A percentile compares a stretch with the other conserved stretches of the same genome.
Evolutionary conservation across 2,329 filamentous ascomycete species (phyloP).

Genomic region (Neospermospora avenae): DNA sequence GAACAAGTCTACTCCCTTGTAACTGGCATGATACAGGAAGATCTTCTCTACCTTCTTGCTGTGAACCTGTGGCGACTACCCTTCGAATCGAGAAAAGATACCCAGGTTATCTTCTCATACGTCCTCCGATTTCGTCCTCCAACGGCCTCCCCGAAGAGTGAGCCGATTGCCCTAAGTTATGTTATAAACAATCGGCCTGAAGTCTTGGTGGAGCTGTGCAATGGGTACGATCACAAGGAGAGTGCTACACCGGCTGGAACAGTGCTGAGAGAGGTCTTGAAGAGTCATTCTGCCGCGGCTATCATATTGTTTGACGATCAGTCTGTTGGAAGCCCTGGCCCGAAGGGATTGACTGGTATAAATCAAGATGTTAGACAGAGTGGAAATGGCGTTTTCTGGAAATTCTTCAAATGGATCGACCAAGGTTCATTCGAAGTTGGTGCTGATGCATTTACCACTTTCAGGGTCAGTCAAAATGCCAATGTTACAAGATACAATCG

Average conservation of each 20-base stretch:
- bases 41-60: slow-evolving; percentile 81
- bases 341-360: slow-evolving; percentile 73
- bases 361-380: slow-evolving; percentile 72
- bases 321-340: slow-evolving; percentile 61
- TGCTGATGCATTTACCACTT: slow-evolving; percentile 96
- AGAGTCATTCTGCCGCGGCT: slow-evolving; percentile 86
- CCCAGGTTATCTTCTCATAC: slow-evolving; percentile 92
- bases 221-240: slow-evolving; percentile 85
- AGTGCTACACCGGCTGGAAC: slow-evolving; percentile 89
- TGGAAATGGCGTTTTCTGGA: slow-evolving; percentile 89
- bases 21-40: slow-evolving; percentile 80
- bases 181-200: slow-evolving; percentile 84
- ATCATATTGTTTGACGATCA: slow-evolving; percentile 93
- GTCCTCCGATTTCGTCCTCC: slow-evolving; percentile 84
- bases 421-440: slow-evolving; percentile 94
- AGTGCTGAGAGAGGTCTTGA: slow-evolving; percentile 81
- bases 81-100: slow-evolving; percentile 95
- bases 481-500: neutral
- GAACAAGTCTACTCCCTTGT: slow-evolving; percentile 88
- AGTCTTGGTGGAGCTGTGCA: slow-evolving; percentile 82
- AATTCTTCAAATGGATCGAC: slow-evolving; percentile 96
- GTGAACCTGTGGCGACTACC: slow-evolving; percentile 79
- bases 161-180: slow-evolving; percentile 83
- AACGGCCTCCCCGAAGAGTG: slow-evolving; percentile 61
- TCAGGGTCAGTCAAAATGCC: slow-evolving; percentile 61